Evolutionary conservation across 495 filamentous ascomycete species (phyloP).

Genomic region (Penicillium fimorum): DNA sequence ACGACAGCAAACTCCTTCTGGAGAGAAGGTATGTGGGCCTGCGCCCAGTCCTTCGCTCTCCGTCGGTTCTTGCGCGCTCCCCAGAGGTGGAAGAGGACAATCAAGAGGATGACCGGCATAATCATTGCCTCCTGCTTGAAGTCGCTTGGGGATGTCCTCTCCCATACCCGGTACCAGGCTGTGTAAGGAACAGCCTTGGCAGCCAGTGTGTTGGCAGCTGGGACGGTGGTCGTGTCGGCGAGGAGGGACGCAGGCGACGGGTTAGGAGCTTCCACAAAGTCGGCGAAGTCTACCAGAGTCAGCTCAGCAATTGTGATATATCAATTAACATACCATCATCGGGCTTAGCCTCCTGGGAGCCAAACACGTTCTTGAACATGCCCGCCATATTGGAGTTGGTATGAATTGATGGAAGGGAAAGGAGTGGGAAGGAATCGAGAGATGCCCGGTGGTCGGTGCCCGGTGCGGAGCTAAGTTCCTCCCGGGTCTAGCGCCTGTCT

Average conservation of each 20-base stretch:
- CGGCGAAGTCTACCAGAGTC: conserved; percentile 64
- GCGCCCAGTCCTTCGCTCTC: conserved; percentile 78
- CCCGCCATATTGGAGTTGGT: conserved; percentile 56
- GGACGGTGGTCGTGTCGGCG: conserved; percentile 40
- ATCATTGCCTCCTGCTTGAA: conserved; percentile 88
- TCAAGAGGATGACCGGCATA: conserved; percentile 65
- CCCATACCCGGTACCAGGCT: conserved; percentile 95
- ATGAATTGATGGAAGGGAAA: conserved; percentile 27
- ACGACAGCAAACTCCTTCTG: conserved; percentile 85
- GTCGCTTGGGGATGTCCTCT: conserved; percentile 75
- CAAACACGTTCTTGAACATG: conserved; percentile 66
- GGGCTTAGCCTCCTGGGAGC: conserved; percentile 52
- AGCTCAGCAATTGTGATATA: conserved; percentile 14
- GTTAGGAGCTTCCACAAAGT: conserved; percentile 68
- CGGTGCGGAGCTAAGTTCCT: conserved; percentile 31
- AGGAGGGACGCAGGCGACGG: conserved; percentile 56
- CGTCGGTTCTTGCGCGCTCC: conserved; percentile 76
- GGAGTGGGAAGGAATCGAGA: conserved; percentile 31
- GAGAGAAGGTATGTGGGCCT: conserved; percentile 67
- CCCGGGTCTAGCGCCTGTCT: conserved; percentile 28
- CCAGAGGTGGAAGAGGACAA: conserved; percentile 78
- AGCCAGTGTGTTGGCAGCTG: conserved; percentile 49
- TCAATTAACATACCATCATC: conserved; percentile 58
- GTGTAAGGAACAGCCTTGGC: conserved; percentile 63
- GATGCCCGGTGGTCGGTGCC: conserved; percentile 10